phyloP scores from a whole-genome alignment of 2,329 filamentous ascomycete genomes.

The Dissoconium aciculare region DNA sequence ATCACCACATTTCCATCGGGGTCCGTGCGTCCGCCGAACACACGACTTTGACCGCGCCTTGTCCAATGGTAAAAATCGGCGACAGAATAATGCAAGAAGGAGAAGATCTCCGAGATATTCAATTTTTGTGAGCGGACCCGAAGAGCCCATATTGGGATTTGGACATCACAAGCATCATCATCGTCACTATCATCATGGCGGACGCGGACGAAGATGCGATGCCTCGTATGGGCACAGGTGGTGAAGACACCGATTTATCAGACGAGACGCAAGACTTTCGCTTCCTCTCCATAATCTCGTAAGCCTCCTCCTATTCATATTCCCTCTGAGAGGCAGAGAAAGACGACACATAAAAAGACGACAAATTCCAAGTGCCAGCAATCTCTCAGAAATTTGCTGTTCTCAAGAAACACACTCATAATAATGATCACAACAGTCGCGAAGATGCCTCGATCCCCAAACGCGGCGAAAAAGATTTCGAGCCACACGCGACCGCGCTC shows the following conservation, averaged over 20 bases:
- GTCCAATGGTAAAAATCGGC: too few relatives aligned
- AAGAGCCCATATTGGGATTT: too few relatives aligned
- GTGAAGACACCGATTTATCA: slow-evolving; percentile 59
- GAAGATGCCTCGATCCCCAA: slow-evolving; percentile 52
- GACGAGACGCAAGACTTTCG: slow-evolving; percentile 82
- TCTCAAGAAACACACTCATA: slow-evolving; percentile 1
- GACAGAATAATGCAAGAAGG: too few relatives aligned
- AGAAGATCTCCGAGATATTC: too few relatives aligned
- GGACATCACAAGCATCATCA: too few relatives aligned
- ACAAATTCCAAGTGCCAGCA: too few relatives aligned
- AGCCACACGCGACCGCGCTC: slow-evolving; percentile 72
- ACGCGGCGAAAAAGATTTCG: slow-evolving; percentile 93
- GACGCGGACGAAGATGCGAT: slow-evolving; percentile 25
- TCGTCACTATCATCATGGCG: slow-evolving; percentile 25
- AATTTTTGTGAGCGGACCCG: too few relatives aligned
- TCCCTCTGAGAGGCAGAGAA: neutral
- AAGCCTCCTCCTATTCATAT: slow-evolving; percentile 8
- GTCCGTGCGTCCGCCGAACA: too few relatives aligned
- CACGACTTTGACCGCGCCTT: too few relatives aligned
- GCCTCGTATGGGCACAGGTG: slow-evolving; percentile 41
- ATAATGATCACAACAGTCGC: slow-evolving; percentile 9
- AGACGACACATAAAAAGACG: too few relatives aligned
- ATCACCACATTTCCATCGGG: too few relatives aligned
- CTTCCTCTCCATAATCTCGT: slow-evolving; percentile 46
- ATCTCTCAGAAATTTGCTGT: neutral